Evolutionary conservation across 2,329 filamentous ascomycete genomes (phyloP).

Genomic region (Monilinia fructigena): DNA sequence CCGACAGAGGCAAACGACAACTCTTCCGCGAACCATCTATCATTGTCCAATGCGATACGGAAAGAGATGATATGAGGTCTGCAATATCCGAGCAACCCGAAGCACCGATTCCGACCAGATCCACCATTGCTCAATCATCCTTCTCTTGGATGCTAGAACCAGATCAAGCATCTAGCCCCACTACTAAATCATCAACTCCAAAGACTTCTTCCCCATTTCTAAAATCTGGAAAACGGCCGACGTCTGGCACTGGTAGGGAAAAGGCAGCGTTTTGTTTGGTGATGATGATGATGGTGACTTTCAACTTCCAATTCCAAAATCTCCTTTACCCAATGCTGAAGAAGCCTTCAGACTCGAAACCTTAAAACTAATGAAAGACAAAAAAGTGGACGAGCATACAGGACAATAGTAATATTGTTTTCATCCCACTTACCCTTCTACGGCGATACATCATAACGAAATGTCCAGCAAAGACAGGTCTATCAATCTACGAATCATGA

Average conservation of each 20-base stretch:
- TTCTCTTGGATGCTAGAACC: constrained; percentile 77
- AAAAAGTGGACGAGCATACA: constrained; percentile 11
- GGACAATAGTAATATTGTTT: not conserved
- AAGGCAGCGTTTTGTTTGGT: constrained; percentile 41
- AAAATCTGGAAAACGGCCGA: constrained; percentile 34
- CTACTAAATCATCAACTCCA: constrained; percentile 30
- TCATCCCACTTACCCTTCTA: not conserved
- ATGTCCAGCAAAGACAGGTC: not conserved
- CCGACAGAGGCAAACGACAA: not conserved
- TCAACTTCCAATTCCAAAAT: constrained; percentile 20
- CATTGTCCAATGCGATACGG: not conserved
- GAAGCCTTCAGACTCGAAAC: constrained; percentile 37
- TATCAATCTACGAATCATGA: constrained; percentile 9
- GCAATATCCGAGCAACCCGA: constrained; percentile 28
- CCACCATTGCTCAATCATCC: constrained; percentile 68
- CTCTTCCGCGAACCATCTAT: not conserved
- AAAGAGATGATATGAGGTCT: constrained; percentile 18
- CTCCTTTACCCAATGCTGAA: constrained; percentile 30
- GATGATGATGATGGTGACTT: constrained; percentile 37
- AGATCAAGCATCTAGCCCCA: constrained; percentile 31
- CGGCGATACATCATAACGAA: not conserved
- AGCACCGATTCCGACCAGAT: constrained; percentile 58
- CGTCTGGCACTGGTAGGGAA: constrained; percentile 35
- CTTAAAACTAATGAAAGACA: constrained; percentile 32
- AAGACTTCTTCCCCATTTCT: constrained; percentile 37